A percentile compares a stretch with the other conserved stretches of the same genome.
Conservation (phyloP, 176 grass and related monocot genomes). For the Sorghum bicolor region DNA sequence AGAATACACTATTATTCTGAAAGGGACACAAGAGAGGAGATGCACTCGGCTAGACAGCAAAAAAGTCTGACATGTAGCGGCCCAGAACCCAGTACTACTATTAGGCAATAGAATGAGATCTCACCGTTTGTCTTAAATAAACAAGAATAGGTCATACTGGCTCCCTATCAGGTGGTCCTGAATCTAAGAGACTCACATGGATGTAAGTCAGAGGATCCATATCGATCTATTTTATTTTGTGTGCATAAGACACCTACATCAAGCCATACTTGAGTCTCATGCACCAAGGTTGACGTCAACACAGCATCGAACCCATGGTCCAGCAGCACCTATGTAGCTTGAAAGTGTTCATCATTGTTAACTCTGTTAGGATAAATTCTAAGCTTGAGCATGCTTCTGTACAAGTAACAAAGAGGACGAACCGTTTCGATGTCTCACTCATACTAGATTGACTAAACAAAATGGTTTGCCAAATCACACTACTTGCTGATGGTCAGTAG, state of each 20-base stretch:
- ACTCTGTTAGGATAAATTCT: slow-evolving; percentile 6
- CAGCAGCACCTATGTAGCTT: slow-evolving; percentile 10
- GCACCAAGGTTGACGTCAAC: neutral
- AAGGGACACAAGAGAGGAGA: slow-evolving; percentile 30
- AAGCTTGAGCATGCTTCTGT: slow-evolving; percentile 34
- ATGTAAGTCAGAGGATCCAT: slow-evolving; percentile 24
- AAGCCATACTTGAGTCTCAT: slow-evolving; percentile 15
- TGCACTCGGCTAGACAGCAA: slow-evolving; percentile 3
- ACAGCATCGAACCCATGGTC: neutral
- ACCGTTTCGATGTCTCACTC: neutral
- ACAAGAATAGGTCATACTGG: slow-evolving; percentile 15
- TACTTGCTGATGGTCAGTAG: neutral
- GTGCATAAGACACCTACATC: slow-evolving; percentile 15
- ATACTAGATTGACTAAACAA: neutral
- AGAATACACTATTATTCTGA: slow-evolving; percentile 19
- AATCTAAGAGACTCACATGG: slow-evolving; percentile 37
- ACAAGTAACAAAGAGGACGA: neutral
- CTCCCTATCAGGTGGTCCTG: slow-evolving; percentile 28
- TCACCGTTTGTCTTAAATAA: slow-evolving; percentile 30
- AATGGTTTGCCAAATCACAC: neutral
- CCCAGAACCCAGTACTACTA: neutral
- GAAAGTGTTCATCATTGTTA: slow-evolving; percentile 3
- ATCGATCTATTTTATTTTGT: slow-evolving; percentile 31
- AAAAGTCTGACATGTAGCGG: neutral
- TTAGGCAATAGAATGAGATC: slow-evolving; percentile 8